Evolutionary conservation across 805 yeast genomes (phyloP).

Genomic region (Lipomyces spencermartinsiae): DNA sequence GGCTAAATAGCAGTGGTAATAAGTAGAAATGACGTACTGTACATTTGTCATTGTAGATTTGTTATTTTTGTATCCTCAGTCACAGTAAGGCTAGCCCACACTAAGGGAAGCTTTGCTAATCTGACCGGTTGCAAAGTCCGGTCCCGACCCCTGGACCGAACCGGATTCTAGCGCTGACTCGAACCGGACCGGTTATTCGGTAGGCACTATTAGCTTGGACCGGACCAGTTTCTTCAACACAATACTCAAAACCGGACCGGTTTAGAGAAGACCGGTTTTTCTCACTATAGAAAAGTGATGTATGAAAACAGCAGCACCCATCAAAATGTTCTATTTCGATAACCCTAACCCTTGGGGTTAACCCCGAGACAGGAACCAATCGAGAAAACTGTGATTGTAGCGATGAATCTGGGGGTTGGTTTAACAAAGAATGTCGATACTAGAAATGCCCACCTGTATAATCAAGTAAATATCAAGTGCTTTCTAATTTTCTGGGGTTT

Average conservation of each 20-base stretch:
- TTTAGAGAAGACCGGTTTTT: background rate
- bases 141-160: too few species aligned
- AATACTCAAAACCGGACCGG: background rate
- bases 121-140: too few species aligned
- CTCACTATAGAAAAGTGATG: background rate
- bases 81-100: too few species aligned
- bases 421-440: background rate
- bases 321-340: background rate
- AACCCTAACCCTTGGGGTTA: too few species aligned
- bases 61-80: too few species aligned
- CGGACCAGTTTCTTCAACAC: slow-evolving; percentile 2
- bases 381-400: background rate
- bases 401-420: background rate
- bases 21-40: too few species aligned
- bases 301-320: background rate
- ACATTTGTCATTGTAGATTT: too few species aligned
- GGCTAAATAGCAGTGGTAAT: too few species aligned
- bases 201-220: background rate
- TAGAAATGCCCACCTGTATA: background rate
- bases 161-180: too few species aligned
- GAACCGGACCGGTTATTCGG: background rate
- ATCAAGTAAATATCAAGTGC: slow-evolving; percentile 1
- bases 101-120: too few species aligned
- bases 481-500: slow-evolving; percentile 7
- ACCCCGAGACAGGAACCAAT: too few species aligned